These are phyloP conservation scores for Eragrostis curvula DNA, from an alignment of 176 grass and related monocot species.

Conservation along the genomic window DNA sequence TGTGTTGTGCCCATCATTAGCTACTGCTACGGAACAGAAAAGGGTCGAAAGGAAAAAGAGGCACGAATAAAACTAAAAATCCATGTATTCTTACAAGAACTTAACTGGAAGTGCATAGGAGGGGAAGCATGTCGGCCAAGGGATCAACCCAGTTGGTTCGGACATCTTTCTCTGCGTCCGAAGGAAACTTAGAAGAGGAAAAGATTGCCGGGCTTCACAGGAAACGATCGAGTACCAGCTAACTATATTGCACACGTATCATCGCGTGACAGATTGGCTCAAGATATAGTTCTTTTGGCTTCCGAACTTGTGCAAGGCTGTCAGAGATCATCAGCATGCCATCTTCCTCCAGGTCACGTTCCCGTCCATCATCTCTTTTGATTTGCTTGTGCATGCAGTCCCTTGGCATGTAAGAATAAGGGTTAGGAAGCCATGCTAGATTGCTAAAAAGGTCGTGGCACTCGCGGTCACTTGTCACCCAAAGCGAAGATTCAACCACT, in stretches of 20 bases:
- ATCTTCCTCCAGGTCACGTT: constrained; percentile 33
- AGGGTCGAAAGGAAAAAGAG: background rate
- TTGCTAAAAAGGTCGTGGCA: background rate
- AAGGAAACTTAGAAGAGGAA: constrained; percentile 41
- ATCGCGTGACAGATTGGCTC: background rate
- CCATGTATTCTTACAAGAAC: background rate
- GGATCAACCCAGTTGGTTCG: constrained; percentile 43
- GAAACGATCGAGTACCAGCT: constrained; percentile 24
- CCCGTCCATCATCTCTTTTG: background rate
- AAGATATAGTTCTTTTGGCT: background rate
- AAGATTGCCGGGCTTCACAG: constrained; percentile 3
- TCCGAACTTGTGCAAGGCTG: background rate
- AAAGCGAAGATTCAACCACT: constrained; percentile 38
- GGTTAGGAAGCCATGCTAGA: constrained; percentile 11
- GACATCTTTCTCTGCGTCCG: constrained; percentile 46
- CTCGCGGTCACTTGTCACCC: background rate
- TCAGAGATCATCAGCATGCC: background rate
- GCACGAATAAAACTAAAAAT: background rate
- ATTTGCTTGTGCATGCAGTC: constrained; percentile 38
- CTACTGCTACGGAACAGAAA: background rate
- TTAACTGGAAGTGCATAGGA: background rate
- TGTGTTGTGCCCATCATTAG: background rate
- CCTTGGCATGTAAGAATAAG: constrained; percentile 47
- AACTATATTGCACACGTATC: constrained; percentile 32
- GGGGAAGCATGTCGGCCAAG: constrained; percentile 16